Conservation (phyloP, 129 eudicot species). For the Centaurea solstitialis region DNA sequence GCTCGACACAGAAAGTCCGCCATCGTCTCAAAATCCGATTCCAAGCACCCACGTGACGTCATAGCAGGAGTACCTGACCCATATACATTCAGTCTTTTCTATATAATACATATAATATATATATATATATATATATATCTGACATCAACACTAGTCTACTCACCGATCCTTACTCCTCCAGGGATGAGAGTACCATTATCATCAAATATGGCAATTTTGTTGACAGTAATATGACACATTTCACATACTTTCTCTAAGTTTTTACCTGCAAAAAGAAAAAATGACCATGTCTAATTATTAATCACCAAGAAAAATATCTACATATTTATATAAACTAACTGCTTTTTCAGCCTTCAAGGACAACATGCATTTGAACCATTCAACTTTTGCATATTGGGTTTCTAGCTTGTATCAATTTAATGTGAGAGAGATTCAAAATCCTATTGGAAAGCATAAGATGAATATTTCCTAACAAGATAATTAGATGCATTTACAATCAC, state of each 20-base stretch:
- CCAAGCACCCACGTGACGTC: constrained; percentile 95
- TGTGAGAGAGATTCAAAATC: neutral
- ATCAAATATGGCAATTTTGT: constrained; percentile 79
- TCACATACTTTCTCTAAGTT: constrained; percentile 90
- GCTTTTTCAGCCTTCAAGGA: neutral
- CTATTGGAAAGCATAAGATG: neutral
- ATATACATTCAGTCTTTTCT: neutral
- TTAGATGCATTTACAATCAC: neutral
- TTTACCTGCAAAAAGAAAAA: constrained; percentile 53
- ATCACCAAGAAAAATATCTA: neutral
- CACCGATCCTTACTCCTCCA: constrained; percentile 97
- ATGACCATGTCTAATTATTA: neutral
- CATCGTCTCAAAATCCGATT: constrained; percentile 85
- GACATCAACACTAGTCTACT: constrained; percentile 24
- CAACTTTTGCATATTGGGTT: no score
- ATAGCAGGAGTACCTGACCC: constrained; percentile 89
- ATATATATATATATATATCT: neutral
- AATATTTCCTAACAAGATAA: neutral
- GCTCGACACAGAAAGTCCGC: constrained; percentile 82
- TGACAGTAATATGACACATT: constrained; percentile 85
- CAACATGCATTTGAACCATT: no score
- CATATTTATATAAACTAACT: neutral
- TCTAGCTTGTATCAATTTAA: no score
- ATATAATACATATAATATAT: neutral
- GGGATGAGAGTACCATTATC: constrained; percentile 87